Conservation (phyloP, 2,329 filamentous ascomycete genomes). For the Berkeleyomyces basicola region DNA sequence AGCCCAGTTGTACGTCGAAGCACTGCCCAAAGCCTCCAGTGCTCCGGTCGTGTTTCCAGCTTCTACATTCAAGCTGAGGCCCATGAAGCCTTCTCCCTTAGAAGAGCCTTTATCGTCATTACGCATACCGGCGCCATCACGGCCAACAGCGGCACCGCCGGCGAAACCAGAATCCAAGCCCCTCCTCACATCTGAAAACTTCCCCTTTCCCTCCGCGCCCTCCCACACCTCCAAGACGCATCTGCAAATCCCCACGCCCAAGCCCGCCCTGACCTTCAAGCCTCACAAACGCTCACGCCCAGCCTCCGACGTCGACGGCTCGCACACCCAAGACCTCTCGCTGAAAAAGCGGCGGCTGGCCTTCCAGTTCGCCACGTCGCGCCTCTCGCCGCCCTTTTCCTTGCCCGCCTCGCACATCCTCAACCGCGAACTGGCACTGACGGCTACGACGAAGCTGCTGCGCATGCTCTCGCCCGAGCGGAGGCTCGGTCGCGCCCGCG, state of each 20-base stretch:
- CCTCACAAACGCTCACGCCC: slow-evolving; percentile 34
- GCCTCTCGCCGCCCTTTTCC: slow-evolving; percentile 53
- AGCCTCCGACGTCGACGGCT: slow-evolving; percentile 42
- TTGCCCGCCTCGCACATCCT: slow-evolving; percentile 53
- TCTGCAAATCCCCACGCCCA: background rate
- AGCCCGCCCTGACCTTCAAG: background rate
- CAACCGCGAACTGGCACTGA: slow-evolving; percentile 35
- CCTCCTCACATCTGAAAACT: background rate
- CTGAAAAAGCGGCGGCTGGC: slow-evolving; percentile 53
- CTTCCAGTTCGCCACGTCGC: slow-evolving; percentile 47
- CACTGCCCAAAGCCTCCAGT: no score
- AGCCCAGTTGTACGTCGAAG: no score
- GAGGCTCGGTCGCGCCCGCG: slow-evolving; percentile 24
- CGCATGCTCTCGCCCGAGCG: slow-evolving; percentile 30
- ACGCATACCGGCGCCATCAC: background rate
- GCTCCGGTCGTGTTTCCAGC: no score
- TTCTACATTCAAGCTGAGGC: no score
- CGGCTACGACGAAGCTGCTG: slow-evolving; percentile 31
- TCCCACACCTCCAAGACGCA: background rate
- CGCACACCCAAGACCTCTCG: slow-evolving; percentile 30
- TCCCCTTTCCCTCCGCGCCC: background rate
- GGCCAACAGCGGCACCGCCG: background rate
- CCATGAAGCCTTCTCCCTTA: no score
- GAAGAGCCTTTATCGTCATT: background rate
- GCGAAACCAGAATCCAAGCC: background rate